Conservation (phyloP, 2,329 filamentous ascomycete genomes). For the Trichoderma endophyticum region DNA sequence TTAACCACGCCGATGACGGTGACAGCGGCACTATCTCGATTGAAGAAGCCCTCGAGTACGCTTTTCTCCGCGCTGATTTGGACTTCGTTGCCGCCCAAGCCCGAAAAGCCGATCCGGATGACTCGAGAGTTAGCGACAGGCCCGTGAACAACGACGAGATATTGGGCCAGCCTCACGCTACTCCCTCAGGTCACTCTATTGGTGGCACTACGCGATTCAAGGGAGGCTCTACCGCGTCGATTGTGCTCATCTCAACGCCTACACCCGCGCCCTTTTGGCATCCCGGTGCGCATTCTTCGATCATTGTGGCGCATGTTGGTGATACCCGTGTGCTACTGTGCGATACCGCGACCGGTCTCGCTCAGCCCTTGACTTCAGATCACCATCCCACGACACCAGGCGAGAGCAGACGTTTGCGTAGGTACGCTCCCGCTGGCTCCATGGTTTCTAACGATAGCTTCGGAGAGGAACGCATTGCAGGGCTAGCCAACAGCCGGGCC, state of each 20-base stretch:
- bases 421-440: slow-evolving; percentile 70
- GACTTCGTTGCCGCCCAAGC: slow-evolving; percentile 93
- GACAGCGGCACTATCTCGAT: slow-evolving; percentile 49
- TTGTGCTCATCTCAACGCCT: slow-evolving; percentile 88
- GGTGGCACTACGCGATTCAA: slow-evolving; percentile 78
- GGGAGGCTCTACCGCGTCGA: slow-evolving; percentile 87
- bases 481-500: slow-evolving; percentile 87
- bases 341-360: slow-evolving; percentile 75
- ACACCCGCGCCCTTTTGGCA: slow-evolving; percentile 95
- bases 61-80: slow-evolving; percentile 88
- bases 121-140: slow-evolving; percentile 66
- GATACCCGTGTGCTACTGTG: slow-evolving; percentile 91
- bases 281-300: slow-evolving; percentile 75
- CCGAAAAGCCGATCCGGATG: slow-evolving; percentile 70
- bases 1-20: slow-evolving; percentile 44
- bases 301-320: slow-evolving; percentile 86
- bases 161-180: slow-evolving; percentile 58
- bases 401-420: slow-evolving; percentile 77
- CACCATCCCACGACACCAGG: slow-evolving; percentile 87
- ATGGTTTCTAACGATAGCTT: slow-evolving; percentile 90
- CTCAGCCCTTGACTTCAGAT: slow-evolving; percentile 80
- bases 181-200: slow-evolving; percentile 59
- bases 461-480: slow-evolving; percentile 91
- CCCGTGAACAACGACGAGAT: slow-evolving; percentile 85
- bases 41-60: slow-evolving; percentile 81